A percentile compares a stretch with the other conserved stretches of the same genome.
These are phyloP conservation scores for Phtheirospermum japonicum DNA, from an alignment of 257 asterid species.

Conservation along the genomic window DNA sequence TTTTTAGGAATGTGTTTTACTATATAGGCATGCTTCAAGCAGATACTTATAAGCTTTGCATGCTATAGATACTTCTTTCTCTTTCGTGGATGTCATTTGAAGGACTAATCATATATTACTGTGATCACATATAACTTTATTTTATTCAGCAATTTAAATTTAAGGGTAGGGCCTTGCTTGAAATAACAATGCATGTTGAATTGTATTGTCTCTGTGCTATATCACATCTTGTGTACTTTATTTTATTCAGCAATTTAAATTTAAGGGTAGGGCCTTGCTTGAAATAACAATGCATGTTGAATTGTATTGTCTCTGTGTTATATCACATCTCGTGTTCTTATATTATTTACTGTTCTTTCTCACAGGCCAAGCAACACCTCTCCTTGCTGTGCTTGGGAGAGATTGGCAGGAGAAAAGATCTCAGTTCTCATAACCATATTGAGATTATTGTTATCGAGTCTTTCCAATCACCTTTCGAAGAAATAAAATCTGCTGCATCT, in stretches of 20 bases:
- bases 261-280: no score
- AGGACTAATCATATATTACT: conserved; percentile 11
- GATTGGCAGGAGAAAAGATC: conserved; percentile 96
- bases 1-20: conserved; percentile 1
- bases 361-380: conserved; percentile 89
- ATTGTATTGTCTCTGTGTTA: neutral
- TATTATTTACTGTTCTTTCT: conserved; percentile 22
- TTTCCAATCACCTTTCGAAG: conserved; percentile 96
- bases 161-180: no score
- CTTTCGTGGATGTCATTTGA: neutral
- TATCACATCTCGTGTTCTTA: conserved; percentile 17
- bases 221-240: no score
- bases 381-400: conserved; percentile 95
- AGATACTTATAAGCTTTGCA: neutral
- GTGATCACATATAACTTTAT: neutral
- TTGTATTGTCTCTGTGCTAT: no score
- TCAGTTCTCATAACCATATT: conserved; percentile 80
- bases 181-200: no score
- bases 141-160: no score
- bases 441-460: conserved; percentile 92
- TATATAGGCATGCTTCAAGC: conserved; percentile 1
- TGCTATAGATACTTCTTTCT: conserved; percentile 5
- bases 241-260: no score
- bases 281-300: no score
- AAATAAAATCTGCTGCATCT: conserved; percentile 98